A percentile compares a stretch with the other conserved stretches of the same genome.
Evolutionary conservation across 2,329 filamentous ascomycete genomes (phyloP).

Genomic region (Zasmidium citrigriseum): DNA sequence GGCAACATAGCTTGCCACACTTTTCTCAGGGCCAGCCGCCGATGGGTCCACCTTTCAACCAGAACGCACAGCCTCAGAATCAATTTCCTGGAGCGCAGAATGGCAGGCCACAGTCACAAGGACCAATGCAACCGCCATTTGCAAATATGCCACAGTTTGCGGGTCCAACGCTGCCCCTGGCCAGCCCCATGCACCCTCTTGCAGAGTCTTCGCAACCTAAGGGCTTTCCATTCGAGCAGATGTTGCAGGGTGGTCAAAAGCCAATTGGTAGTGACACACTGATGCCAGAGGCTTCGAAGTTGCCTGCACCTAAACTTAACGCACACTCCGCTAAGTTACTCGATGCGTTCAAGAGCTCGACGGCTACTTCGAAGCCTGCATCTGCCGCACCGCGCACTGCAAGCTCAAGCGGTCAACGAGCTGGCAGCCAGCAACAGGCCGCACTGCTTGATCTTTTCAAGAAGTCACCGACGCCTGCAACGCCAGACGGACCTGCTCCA

Average conservation of each 20-base stretch:
- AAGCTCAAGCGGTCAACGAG: constrained; percentile 5
- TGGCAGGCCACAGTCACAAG: neutral
- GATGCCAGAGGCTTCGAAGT: constrained; percentile 57
- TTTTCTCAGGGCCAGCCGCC: constrained; percentile 6
- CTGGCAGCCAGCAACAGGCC: constrained; percentile 45
- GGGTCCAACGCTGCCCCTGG: constrained; percentile 1
- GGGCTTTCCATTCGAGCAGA: neutral
- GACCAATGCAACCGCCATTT: constrained; percentile 4
- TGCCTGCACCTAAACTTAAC: constrained; percentile 60
- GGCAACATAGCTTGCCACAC: constrained; percentile 25
- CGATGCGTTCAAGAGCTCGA: constrained; percentile 55
- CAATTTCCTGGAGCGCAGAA: neutral
- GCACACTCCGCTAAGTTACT: constrained; percentile 60
- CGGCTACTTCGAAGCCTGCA: constrained; percentile 7
- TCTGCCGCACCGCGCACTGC: constrained; percentile 16
- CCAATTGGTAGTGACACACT: constrained; percentile 41
- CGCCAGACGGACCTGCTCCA: constrained; percentile 6
- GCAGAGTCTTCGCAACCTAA: neutral
- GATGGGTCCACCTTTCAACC: neutral
- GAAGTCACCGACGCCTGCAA: constrained; percentile 18
- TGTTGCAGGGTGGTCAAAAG: constrained; percentile 26
- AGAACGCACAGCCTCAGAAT: constrained; percentile 5
- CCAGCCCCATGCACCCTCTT: constrained; percentile 1
- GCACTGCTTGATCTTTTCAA: constrained; percentile 49
- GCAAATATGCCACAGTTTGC: constrained; percentile 2